Percentiles rank a stretch among this genome's conserved stretches.
These are phyloP conservation scores for Colletotrichum spaethianum DNA, from an alignment of 2,329 filamentous ascomycete species.

Conservation along the genomic window DNA sequence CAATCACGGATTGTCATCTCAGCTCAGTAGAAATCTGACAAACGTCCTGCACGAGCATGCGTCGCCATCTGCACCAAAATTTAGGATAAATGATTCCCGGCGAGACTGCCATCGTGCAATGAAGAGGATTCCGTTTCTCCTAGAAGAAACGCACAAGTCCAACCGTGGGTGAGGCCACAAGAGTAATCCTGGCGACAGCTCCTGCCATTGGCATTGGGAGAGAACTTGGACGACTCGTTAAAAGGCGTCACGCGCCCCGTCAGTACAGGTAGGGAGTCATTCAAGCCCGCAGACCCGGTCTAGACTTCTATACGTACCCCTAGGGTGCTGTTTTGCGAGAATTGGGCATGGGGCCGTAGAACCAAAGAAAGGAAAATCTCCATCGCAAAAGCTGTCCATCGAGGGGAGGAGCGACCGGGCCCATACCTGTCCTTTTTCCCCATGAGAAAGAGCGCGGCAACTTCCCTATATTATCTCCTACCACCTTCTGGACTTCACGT, in stretches of 20 bases:
- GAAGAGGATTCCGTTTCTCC: constrained; percentile 32
- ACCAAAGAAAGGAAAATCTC: constrained; percentile 13
- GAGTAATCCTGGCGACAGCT: constrained; percentile 36
- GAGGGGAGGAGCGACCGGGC: constrained; percentile 27
- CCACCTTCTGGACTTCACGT: constrained; percentile 28
- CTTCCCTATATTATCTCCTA: constrained; percentile 24
- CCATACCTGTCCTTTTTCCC: constrained; percentile 13
- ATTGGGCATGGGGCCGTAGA: constrained; percentile 34
- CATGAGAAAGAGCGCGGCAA: constrained; percentile 11
- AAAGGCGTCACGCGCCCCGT: constrained; percentile 38
- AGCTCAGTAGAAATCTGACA: constrained; percentile 28
- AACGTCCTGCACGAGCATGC: constrained; percentile 30
- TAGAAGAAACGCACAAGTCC: constrained; percentile 25
- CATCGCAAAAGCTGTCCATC: constrained; percentile 19
- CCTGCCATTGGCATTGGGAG: constrained; percentile 39
- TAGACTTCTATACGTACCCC: constrained; percentile 35
- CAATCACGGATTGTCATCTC: constrained; percentile 2
- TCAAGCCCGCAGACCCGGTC: constrained; percentile 30
- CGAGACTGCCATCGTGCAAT: constrained; percentile 35
- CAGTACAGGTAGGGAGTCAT: constrained; percentile 40
- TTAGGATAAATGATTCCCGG: constrained; percentile 18
- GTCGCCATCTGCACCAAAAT: constrained; percentile 18
- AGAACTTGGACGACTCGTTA: constrained; percentile 38
- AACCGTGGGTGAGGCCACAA: constrained; percentile 40
- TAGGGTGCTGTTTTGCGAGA: constrained; percentile 35